These are phyloP conservation scores for Lyophyllum atratum DNA, from an alignment of 768 basidiomycete species.

Conservation along the genomic window DNA sequence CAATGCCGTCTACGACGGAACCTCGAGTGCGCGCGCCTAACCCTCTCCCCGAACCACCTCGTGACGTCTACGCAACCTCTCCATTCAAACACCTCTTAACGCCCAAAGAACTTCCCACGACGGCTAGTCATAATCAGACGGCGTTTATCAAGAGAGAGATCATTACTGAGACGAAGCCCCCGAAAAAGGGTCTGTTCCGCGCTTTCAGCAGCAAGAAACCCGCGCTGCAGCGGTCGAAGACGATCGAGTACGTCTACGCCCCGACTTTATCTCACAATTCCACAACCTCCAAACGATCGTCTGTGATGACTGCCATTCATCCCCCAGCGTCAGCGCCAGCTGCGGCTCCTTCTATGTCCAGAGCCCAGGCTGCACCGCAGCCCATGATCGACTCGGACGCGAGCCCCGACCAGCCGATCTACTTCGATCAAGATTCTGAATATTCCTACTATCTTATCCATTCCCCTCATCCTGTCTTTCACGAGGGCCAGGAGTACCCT, in stretches of 20 bases:
- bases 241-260: constrained; percentile 24
- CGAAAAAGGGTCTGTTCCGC: constrained; percentile 42
- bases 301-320: neutral
- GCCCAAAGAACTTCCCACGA: constrained; percentile 51
- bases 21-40: neutral
- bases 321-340: neutral
- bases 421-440: constrained; percentile 41
- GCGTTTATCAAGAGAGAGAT: constrained; percentile 22
- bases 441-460: constrained; percentile 62
- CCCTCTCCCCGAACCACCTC: constrained; percentile 41
- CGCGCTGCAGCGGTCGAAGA: constrained; percentile 7
- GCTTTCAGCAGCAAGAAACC: constrained; percentile 37
- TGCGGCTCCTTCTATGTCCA: neutral
- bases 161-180: constrained; percentile 27
- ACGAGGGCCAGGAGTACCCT: constrained; percentile 57
- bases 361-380: neutral
- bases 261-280: neutral
- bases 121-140: constrained; percentile 30
- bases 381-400: neutral
- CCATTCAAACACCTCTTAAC: constrained; percentile 42
- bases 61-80: neutral
- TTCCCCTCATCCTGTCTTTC: constrained; percentile 63
- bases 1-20: neutral
- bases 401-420: constrained; percentile 17
- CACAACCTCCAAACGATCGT: neutral